Evolutionary conservation across 257 asterid species (phyloP), one percentile per base, ranked within the genome.

Genomic region (Penstemon eatonii): DNA sequence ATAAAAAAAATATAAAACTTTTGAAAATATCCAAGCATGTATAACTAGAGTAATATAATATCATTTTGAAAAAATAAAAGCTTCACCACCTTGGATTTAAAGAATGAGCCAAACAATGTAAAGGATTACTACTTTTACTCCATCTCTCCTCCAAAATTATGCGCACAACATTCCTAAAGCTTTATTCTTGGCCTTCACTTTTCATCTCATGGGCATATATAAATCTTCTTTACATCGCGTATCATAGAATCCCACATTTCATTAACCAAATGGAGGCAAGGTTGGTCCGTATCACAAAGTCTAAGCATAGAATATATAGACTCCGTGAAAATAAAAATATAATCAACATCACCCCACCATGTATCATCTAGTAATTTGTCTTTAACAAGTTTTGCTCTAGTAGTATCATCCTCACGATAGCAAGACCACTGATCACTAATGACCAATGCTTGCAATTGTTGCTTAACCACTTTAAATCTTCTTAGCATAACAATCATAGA

Each of bases 51-150:
- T 25, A 25, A 25, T 25, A 25, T 25, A 44, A 44, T 44, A 25
- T 25, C 2, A 25, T 44, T 5, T 44, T 44, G 49, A 44, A 44
- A 44, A 44, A 44, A 8, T 5, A 44, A 25, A 25, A 25, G 33
- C 33, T 25, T 44, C 2, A 53, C 0, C 6, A 53, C 58, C 33
- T 53, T n/a, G 58, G 58, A 8, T 53, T 53, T 53, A 53, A 53
- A 53, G 58, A 53, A 53, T 53, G 47, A 40, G 46, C 51, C 19
- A 44, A 12, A 50, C 40, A 57, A 37, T 69, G 59, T 49, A 59
- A 9, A 43, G 0, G 12, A 12, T 50, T 50, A 12, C 10, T 53
- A 18, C 38, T 53, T 18, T 53, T 53, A 11, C 58, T 49, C 58
- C 52, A 5, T 46, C 12, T 49, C 18, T 49, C 36, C 49, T 66